Base-by-base conservation (phyloP, 140 eudicot genomes). In the Oenanthe javanica region DNA sequence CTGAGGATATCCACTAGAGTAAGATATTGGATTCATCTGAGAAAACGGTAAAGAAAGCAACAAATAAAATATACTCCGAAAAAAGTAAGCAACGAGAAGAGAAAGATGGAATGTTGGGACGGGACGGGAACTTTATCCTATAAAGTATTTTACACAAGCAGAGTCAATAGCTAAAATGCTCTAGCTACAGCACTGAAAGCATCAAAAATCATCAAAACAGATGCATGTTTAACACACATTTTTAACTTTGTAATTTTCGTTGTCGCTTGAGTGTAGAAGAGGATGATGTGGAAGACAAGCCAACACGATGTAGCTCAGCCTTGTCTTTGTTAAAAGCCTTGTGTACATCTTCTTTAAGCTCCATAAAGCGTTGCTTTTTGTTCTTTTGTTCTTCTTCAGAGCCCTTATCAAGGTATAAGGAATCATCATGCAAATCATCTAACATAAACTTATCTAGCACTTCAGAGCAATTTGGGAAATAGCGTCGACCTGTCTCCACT, bases 381-480 rank as follows among this genome's bases (percentile, higher is more conserved):
- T 81, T 85, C 7, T 47, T 70, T 75, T 90, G 93, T 80, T 90
- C 91, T 73, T 90, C 96, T 0, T 79, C 81, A 5, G 96, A 85
- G 7, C 92, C 96, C 72, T 85, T 87, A 76, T 90, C 96, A 0
- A 88, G 92, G 78, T 77, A 90, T 64, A 77, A 81, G 78, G 79
- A 81, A 50, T 82, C 47, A 79, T 90, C 92, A 0, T 87, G 89
- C 45, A 87, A 81, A 75, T 90, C 89, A 15, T 90, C 96, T 73
- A 85, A 76, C 96, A 88, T 88, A 78, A 90, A 88, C 80, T 84
- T 88, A 82, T 90, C 96, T 16, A 90, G 87, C 1, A 87, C 96
- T 79, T 85, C 88, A 5, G 96, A 90, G 82, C 93, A 88, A 84
- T 87, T 83, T 36, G 96, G 96, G 86, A 90, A 90, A 78, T 85